phyloP scores from a whole-genome alignment of 305 asterid genomes.

The Fraxinus floribunda region DNA sequence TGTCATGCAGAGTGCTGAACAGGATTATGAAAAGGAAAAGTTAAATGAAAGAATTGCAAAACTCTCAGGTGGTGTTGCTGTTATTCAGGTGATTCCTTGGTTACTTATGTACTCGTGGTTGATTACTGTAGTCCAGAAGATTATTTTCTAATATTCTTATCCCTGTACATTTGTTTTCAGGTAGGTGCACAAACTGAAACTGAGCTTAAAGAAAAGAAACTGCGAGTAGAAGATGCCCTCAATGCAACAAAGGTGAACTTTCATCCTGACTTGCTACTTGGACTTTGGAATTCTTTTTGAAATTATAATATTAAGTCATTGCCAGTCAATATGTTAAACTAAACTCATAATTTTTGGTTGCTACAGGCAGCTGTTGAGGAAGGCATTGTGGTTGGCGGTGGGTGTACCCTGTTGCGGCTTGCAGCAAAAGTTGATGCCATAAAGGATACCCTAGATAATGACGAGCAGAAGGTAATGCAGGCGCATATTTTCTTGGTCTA shows the following conservation, averaged over 20 bases:
- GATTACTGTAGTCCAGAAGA: neutral
- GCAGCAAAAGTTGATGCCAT: constrained; percentile 64
- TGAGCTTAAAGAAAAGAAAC: constrained; percentile 52
- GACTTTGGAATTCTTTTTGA: neutral
- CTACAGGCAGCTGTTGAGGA: constrained; percentile 79
- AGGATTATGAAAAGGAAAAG: constrained; percentile 49
- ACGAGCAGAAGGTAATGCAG: constrained; percentile 59
- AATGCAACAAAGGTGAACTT: constrained; percentile 47
- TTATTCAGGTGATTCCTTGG: constrained; percentile 38
- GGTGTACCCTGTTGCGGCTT: constrained; percentile 65
- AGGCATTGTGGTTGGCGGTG: constrained; percentile 83
- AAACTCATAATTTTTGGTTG: neutral
- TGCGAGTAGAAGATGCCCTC: constrained; percentile 58
- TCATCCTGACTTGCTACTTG: neutral
- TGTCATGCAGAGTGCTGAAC: constrained; percentile 42
- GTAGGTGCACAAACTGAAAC: constrained; percentile 64
- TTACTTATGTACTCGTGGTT: neutral
- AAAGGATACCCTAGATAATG: constrained; percentile 55
- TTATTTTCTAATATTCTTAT: neutral
- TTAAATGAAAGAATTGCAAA: constrained; percentile 51
- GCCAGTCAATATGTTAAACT: neutral
- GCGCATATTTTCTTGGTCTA: neutral
- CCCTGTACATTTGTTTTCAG: constrained; percentile 15
- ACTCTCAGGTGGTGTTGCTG: constrained; percentile 56
- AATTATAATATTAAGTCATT: neutral